Evolutionary conservation across 1,284 basidiomycete genomes (phyloP).

Genomic region (Leucoagaricus sp.): DNA sequence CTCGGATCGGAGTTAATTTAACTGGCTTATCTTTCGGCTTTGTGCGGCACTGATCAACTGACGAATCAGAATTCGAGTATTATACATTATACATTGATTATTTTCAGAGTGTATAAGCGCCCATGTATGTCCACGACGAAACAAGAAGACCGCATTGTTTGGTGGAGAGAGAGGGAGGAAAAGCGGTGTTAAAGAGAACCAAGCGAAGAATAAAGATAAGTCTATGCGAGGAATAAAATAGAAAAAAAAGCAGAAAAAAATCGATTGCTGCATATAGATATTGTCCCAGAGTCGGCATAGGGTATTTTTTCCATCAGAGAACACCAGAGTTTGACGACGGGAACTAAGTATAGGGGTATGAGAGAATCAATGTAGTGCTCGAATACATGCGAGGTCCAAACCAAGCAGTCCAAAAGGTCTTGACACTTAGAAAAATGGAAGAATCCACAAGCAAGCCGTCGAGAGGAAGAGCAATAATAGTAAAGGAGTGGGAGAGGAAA

Average conservation of each 20-base stretch:
- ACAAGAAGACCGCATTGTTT: not conserved
- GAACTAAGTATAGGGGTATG: too few species aligned
- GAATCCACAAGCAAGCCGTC: not conserved
- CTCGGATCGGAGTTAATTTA: slow-evolving; percentile 2
- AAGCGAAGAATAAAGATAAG: too few species aligned
- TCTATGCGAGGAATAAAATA: not conserved
- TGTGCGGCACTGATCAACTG: not conserved
- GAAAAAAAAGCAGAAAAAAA: too few species aligned
- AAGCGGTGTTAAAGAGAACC: too few species aligned
- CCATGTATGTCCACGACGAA: too few species aligned
- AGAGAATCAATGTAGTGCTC: not conserved
- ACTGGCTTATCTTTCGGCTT: not conserved
- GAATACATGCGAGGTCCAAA: not conserved
- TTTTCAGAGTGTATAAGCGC: too few species aligned
- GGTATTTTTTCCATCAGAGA: too few species aligned
- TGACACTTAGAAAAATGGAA: not conserved
- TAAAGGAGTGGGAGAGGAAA: not conserved
- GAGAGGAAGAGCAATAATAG: slow-evolving; percentile 11
- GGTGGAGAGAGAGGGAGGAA: not conserved
- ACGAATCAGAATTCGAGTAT: not conserved
- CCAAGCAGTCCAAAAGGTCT: not conserved
- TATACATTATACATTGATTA: too few species aligned
- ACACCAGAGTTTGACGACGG: too few species aligned
- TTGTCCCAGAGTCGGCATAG: too few species aligned
- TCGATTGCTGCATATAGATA: not conserved